Evolutionary conservation across 768 basidiomycete species (phyloP).

Genomic region (Fomitopsis pulvina): DNA sequence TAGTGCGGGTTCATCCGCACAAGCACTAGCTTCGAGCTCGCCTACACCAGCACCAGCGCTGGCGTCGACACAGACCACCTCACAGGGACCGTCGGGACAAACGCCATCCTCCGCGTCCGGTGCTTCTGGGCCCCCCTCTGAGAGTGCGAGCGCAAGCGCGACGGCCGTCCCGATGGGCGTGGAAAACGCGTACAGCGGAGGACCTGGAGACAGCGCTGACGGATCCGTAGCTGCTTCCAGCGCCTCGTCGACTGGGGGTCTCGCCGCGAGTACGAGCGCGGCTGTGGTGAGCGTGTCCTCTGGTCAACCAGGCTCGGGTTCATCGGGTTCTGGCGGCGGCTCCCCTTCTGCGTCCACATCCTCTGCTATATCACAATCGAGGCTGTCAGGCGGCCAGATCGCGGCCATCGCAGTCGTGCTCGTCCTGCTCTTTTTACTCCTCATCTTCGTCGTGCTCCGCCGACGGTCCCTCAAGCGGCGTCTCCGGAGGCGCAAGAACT

Average conservation of each 20-base stretch:
- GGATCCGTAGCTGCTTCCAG: not conserved
- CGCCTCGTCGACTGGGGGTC: not conserved
- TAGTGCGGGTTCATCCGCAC: not conserved
- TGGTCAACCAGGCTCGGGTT: not conserved
- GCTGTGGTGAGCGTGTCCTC: not conserved
- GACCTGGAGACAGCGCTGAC: not conserved
- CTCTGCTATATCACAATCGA: constrained; percentile 16
- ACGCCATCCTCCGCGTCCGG: not conserved
- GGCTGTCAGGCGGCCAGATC: constrained; percentile 39
- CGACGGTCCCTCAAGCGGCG: constrained; percentile 39
- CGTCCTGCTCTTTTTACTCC: constrained; percentile 23
- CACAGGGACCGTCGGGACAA: not conserved
- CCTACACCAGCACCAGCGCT: not conserved
- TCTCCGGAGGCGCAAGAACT: constrained; percentile 32
- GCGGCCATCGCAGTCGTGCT: constrained; percentile 36
- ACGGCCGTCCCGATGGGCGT: not conserved
- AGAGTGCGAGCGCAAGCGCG: not conserved
- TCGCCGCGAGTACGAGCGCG: not conserved
- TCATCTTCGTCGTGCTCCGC: constrained; percentile 39
- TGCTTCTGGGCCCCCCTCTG: not conserved
- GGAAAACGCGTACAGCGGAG: not conserved
- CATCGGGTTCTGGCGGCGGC: not conserved
- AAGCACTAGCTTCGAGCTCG: not conserved
- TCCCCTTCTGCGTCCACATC: not conserved
- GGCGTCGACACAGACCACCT: not conserved